These are phyloP conservation scores for Rhodotorula kratochvilovae DNA, from an alignment of 768 basidiomycete genomes.

Conservation along the genomic window DNA sequence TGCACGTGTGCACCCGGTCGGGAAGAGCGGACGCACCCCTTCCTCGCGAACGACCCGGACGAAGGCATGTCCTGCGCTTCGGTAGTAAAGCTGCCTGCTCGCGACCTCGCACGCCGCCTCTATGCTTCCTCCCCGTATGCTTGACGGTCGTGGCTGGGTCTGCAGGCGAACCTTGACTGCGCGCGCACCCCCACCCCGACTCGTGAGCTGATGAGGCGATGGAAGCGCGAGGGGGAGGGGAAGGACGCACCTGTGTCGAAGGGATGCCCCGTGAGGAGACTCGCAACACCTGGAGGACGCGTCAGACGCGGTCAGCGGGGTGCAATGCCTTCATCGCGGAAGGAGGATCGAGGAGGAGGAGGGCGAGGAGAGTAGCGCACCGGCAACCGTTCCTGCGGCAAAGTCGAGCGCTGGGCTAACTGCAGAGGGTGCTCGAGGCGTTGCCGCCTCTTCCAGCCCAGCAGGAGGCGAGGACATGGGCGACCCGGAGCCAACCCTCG, in stretches of 20 bases:
- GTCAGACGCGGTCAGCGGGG: background rate
- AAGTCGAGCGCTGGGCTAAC: slow-evolving; percentile 64
- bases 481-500: background rate
- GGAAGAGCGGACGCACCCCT: slow-evolving; percentile 49
- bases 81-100: slow-evolving; percentile 49
- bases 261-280: slow-evolving; percentile 68
- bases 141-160: slow-evolving; percentile 50
- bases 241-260: slow-evolving; percentile 61
- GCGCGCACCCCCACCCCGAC: background rate
- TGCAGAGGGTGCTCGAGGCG: background rate
- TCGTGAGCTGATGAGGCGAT: background rate
- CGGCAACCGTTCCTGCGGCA: slow-evolving; percentile 68
- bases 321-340: background rate
- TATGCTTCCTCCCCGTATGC: slow-evolving; percentile 48
- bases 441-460: background rate
- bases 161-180: slow-evolving; percentile 78
- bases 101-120: background rate
- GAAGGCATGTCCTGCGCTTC: slow-evolving; percentile 60
- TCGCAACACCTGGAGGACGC: slow-evolving; percentile 49
- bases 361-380: slow-evolving; percentile 43
- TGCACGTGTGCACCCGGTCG: too few relatives aligned
- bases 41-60: slow-evolving; percentile 67
- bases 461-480: background rate
- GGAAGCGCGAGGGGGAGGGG: background rate
- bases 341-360: background rate